Base-by-base conservation (phyloP, 805 yeast genomes). In the Spathaspora sp. region DNA sequence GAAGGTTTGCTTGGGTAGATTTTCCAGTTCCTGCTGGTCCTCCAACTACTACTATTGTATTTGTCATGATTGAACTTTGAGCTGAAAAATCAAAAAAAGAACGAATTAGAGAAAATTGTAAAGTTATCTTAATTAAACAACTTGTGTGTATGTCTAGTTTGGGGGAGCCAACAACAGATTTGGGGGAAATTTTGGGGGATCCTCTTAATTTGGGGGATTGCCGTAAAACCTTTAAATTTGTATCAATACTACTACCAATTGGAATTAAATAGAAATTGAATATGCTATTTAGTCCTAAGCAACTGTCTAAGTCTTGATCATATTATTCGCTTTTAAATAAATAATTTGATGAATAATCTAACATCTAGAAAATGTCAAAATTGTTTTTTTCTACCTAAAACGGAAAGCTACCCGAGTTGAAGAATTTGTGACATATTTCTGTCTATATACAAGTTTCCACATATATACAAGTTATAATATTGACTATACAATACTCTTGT, bases 1-100 rank as follows among this genome's bases (percentile, higher is more conserved):
- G 61, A 10, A 66, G 60, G 12, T 70, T 70, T 0, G 89, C 96
- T 18, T 87, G 79, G 1, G 97, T 89, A 19, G 96, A 77, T 65
- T 94, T 94, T 0, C 99, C 99, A 1, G 97, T 87, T 8, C 98
- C 98, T 0, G 97, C 92, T 0, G 98, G 97, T 0, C 99, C 99
- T 11, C 96, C 97, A 8, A 93, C 82, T 1, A 91, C 83, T 29
- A 82, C 66, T 1, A 83, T 81, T 35, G 40, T 35, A 35, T 16
- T 35, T 3, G 40, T 16, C 40, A 35, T 35, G 40, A 31, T 31
- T 8, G 6, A 23, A 23, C 3, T 23, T 23, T 23, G 6, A 23
- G 26, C 6, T 23, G 26, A 4, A 23, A 4, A 23, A 23, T 23
- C 26, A 31, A 31, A 31, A 31, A 10, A 31, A 11, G 35, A 14